Percentiles rank a stretch among this genome's conserved stretches.
Evolutionary conservation across 108 stramenopile species (phyloP).

Genomic region (Nitzschia inconspicua): DNA sequence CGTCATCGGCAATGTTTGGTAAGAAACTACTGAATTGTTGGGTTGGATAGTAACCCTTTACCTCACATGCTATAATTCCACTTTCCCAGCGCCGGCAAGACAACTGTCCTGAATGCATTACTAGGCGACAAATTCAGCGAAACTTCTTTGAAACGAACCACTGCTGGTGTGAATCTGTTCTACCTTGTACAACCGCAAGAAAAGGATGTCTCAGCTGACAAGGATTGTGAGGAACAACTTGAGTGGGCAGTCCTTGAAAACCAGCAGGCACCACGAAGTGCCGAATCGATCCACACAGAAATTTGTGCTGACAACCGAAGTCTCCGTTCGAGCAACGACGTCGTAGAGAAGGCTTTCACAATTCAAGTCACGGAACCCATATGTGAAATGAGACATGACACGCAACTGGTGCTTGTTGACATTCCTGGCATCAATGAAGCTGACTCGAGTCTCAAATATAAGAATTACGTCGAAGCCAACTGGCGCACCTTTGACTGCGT

Average conservation of each 20-base stretch:
- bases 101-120: constrained; percentile 36
- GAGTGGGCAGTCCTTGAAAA: not conserved
- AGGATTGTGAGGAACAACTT: not conserved
- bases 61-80: not conserved
- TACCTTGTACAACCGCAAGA: constrained; percentile 1
- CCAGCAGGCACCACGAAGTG: not conserved
- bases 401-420: constrained; percentile 28
- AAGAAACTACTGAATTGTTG: not conserved
- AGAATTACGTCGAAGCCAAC: constrained; percentile 17
- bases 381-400: constrained; percentile 16
- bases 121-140: constrained; percentile 30
- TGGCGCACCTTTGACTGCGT: constrained; percentile 37
- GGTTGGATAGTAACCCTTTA: too few species aligned
- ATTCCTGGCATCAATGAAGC: constrained; percentile 44
- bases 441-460: constrained; percentile 14
- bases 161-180: constrained; percentile 34
- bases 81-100: constrained; percentile 20
- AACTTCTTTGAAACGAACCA: constrained; percentile 28
- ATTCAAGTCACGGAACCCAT: constrained; percentile 27
- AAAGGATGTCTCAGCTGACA: too few species aligned
- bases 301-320: constrained; percentile 24
- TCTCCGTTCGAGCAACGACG: constrained; percentile 18
- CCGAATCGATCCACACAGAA: constrained; percentile 13
- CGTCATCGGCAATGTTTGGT: constrained; percentile 21
- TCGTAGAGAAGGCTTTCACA: constrained; percentile 32